These are phyloP conservation scores for Parathielavia appendiculata DNA, from an alignment of 495 filamentous ascomycete species.

Conservation along the genomic window DNA sequence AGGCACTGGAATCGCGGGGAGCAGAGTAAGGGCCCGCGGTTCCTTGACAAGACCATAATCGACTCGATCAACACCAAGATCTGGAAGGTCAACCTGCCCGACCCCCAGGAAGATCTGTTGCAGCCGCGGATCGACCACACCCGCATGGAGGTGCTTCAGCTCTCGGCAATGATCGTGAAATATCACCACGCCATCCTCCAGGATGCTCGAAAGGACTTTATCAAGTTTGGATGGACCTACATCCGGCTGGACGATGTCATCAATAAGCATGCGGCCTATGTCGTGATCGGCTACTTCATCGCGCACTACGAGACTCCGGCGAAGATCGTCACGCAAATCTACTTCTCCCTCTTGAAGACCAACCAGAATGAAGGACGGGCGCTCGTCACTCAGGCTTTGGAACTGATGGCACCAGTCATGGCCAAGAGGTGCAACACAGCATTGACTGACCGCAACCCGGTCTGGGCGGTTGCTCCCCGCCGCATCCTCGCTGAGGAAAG, in stretches of 20 bases:
- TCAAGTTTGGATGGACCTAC: conserved; percentile 98
- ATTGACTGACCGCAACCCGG: conserved; percentile 45
- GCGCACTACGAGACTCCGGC: conserved; percentile 92
- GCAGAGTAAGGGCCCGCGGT: conserved; percentile 56
- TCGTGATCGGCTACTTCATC: conserved; percentile 96
- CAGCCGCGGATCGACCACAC: conserved; percentile 92
- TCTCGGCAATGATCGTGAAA: conserved; percentile 90
- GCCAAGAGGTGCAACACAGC: conserved; percentile 60
- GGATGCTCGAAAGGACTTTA: conserved; percentile 94
- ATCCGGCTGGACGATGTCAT: conserved; percentile 96
- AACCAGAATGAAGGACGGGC: conserved; percentile 92
- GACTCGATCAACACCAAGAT: conserved; percentile 89
- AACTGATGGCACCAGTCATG: conserved; percentile 87
- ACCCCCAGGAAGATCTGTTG: conserved; percentile 76
- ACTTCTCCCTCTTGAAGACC: conserved; percentile 80
- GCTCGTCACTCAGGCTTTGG: conserved; percentile 87
- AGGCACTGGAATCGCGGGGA: conserved; percentile 51
- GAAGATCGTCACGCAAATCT: conserved; percentile 94
- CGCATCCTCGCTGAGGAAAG: conserved; percentile 91
- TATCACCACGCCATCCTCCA: conserved; percentile 79
- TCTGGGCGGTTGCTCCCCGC: conserved; percentile 88
- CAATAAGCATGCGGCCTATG: conserved; percentile 98
- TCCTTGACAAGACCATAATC: conserved; percentile 84
- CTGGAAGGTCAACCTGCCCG: conserved; percentile 82
- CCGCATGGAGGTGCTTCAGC: conserved; percentile 89